Percentiles rank a stretch among this genome's conserved stretches.
Evolutionary conservation across 495 filamentous ascomycete genomes (phyloP).

Genomic region (Penicillium coffeae): DNA sequence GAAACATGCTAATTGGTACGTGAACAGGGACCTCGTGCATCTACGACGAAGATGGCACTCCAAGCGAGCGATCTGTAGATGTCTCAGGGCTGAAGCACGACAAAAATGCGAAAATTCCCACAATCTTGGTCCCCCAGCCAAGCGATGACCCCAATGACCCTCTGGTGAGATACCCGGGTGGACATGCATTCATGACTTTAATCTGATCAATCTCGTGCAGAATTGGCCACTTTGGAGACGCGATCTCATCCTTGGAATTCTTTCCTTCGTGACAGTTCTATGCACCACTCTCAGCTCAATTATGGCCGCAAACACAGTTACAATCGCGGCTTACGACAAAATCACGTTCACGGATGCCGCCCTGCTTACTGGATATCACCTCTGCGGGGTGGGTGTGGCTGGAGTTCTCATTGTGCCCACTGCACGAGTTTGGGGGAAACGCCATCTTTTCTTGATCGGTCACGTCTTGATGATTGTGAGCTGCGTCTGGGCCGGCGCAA

Average conservation of each 20-base stretch:
- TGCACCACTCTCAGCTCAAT: constrained; percentile 77
- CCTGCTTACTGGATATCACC: constrained; percentile 80
- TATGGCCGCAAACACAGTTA: constrained; percentile 81
- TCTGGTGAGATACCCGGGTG: constrained; percentile 45
- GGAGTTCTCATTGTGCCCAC: constrained; percentile 82
- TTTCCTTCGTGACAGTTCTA: constrained; percentile 77
- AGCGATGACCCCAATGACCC: constrained; percentile 80
- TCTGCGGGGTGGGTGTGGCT: constrained; percentile 76
- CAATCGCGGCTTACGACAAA: constrained; percentile 57
- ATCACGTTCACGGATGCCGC: constrained; percentile 67
- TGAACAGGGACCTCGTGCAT: constrained; percentile 61
- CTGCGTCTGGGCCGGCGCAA: constrained; percentile 75
- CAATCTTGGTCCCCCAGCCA: constrained; percentile 76
- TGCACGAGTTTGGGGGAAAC: constrained; percentile 87
- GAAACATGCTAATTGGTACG: background rate
- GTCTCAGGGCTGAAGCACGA: constrained; percentile 65
- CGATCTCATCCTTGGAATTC: constrained; percentile 70
- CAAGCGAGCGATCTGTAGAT: constrained; percentile 31
- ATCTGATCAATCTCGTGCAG: constrained; percentile 32
- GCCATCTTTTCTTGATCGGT: constrained; percentile 81
- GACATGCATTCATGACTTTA: background rate
- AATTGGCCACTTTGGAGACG: constrained; percentile 91
- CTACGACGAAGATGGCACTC: constrained; percentile 51
- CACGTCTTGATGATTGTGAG: constrained; percentile 68
- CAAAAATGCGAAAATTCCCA: constrained; percentile 57